These are phyloP conservation scores for Colletotrichum endophyticum DNA, from an alignment of 2,329 filamentous ascomycete species.

Conservation along the genomic window DNA sequence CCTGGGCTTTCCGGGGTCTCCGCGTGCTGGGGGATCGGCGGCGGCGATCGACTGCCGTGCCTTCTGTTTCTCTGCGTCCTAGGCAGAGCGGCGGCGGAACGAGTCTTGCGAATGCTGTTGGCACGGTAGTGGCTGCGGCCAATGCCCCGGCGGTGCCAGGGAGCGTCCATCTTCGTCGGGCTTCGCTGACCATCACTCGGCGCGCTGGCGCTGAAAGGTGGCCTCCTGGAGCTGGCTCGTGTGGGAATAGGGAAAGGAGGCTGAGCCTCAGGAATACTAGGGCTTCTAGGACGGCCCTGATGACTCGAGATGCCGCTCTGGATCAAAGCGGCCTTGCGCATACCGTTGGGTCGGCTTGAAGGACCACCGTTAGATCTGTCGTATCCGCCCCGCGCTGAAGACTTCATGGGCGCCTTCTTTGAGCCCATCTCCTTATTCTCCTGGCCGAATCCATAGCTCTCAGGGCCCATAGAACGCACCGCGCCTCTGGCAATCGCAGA, in stretches of 20 bases:
- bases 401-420: constrained; percentile 35
- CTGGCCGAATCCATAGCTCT: constrained; percentile 49
- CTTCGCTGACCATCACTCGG: constrained; percentile 77
- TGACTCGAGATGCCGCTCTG: constrained; percentile 79
- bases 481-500: constrained; percentile 27
- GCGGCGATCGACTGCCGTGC: constrained; percentile 64
- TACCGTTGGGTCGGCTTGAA: constrained; percentile 60
- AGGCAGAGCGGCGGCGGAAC: constrained; percentile 79
- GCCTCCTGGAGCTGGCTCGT: constrained; percentile 83
- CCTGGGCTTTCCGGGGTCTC: constrained; percentile 72
- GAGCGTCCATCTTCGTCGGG: constrained; percentile 67
- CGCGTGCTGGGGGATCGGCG: constrained; percentile 71
- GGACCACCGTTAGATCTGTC: constrained; percentile 44
- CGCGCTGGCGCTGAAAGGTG: constrained; percentile 67
- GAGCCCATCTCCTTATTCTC: constrained; percentile 33
- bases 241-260: constrained; percentile 94
- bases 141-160: constrained; percentile 58
- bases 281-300: constrained; percentile 66
- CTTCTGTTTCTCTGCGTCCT: constrained; percentile 55
- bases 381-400: constrained; percentile 34
- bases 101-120: constrained; percentile 79
- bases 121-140: constrained; percentile 55
- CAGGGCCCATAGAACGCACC: constrained; percentile 42
- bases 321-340: constrained; percentile 81
- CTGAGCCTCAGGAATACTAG: constrained; percentile 65